A percentile compares a stretch with the other conserved stretches of the same genome.
Evolutionary conservation across 2,329 filamentous ascomycete species (phyloP).

Genomic region (Penicillium sp.): DNA sequence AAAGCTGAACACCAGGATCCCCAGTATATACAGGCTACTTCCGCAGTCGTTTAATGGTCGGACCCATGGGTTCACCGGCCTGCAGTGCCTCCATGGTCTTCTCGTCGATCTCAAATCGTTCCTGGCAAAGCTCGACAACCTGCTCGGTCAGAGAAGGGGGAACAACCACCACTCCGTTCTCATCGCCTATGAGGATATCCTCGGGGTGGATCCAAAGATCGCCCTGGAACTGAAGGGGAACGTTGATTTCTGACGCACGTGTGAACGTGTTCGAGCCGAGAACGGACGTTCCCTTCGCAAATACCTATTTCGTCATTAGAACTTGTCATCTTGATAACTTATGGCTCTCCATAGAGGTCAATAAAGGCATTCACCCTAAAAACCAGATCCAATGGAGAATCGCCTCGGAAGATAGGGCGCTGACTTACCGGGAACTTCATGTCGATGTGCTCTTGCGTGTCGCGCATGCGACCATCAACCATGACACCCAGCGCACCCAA

Average conservation of each 20-base stretch:
- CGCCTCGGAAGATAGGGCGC: not conserved
- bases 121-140: slow-evolving; percentile 18
- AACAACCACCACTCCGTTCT: slow-evolving; percentile 21
- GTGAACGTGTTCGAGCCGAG: slow-evolving; percentile 20
- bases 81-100: slow-evolving; percentile 21
- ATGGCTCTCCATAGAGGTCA: not conserved
- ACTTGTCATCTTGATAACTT: not conserved
- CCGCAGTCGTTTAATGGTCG: slow-evolving; percentile 17
- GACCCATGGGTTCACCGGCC: slow-evolving; percentile 18
- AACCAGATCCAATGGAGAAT: not conserved
- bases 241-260: slow-evolving; percentile 21
- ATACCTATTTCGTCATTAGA: slow-evolving; percentile 10
- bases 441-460: slow-evolving; percentile 18
- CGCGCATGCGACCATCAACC: slow-evolving; percentile 20
- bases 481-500: slow-evolving; percentile 15
- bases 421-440: slow-evolving; percentile 17
- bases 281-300: slow-evolving; percentile 16
- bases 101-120: slow-evolving; percentile 23
- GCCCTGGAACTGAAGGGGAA: slow-evolving; percentile 17
- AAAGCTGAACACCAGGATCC: too few relatives aligned
- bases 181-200: slow-evolving; percentile 21
- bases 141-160: slow-evolving; percentile 17
- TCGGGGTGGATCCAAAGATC: slow-evolving; percentile 20
- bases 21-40: slow-evolving; percentile 7
- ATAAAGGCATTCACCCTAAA: not conserved